Conservation (phyloP, 768 basidiomycete genomes). For the Agrocybe pediades region DNA sequence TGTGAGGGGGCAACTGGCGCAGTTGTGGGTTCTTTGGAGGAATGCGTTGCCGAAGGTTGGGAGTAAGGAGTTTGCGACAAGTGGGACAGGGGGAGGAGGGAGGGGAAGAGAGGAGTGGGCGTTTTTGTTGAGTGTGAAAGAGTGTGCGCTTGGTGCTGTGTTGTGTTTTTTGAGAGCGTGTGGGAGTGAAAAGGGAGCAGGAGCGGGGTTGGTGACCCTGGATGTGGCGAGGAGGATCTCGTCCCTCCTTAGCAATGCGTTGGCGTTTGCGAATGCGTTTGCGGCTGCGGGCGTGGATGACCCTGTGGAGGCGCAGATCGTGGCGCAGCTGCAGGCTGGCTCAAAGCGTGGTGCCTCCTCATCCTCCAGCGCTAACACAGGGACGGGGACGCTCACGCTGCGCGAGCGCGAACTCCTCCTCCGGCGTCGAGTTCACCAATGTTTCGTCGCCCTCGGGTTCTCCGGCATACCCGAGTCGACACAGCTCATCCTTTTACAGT, state of each 20-base stretch:
- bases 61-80: constrained; percentile 87
- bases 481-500: constrained; percentile 81
- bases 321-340: not conserved
- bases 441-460: constrained; percentile 81
- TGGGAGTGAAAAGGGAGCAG: constrained; percentile 3
- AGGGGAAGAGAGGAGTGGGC: constrained; percentile 82
- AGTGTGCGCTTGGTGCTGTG: constrained; percentile 87
- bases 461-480: constrained; percentile 79
- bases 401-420: constrained; percentile 82
- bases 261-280: constrained; percentile 89
- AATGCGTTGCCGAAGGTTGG: constrained; percentile 96
- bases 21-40: constrained; percentile 93
- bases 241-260: constrained; percentile 83
- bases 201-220: constrained; percentile 73
- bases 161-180: constrained; percentile 59
- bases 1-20: constrained; percentile 90
- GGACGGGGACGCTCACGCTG: constrained; percentile 63
- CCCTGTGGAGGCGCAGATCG: constrained; percentile 41
- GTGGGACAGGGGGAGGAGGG: constrained; percentile 52
- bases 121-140: constrained; percentile 89
- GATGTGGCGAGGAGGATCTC: constrained; percentile 91
- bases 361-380: constrained; percentile 29
- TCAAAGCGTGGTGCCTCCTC: constrained; percentile 12
- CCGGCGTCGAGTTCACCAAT: constrained; percentile 84
- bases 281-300: constrained; percentile 72